These are phyloP conservation scores for Prunus salicina DNA, from an alignment of 306 rosid genomes.

Conservation along the genomic window DNA sequence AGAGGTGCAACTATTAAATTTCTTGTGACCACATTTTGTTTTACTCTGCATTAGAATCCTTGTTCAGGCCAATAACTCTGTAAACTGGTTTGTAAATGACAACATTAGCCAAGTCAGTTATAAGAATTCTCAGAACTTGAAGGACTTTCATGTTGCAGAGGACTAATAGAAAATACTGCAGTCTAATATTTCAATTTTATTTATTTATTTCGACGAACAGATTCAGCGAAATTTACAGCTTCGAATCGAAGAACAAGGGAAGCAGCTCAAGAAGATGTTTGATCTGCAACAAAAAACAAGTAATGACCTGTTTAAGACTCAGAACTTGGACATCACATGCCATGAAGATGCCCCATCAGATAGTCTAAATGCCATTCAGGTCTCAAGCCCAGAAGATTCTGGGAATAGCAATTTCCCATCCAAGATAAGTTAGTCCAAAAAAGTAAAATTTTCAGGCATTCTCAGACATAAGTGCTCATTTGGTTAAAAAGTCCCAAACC, in stretches of 20 bases:
- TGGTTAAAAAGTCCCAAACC: neutral
- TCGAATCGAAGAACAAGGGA: slow-evolving; percentile 50
- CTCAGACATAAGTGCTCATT: neutral
- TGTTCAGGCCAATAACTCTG: too few species aligned
- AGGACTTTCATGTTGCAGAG: neutral
- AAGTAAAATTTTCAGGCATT: neutral
- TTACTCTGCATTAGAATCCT: too few species aligned
- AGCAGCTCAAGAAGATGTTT: slow-evolving; percentile 43
- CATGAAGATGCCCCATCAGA: slow-evolving; percentile 15
- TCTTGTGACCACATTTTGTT: neutral
- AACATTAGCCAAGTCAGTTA: too few species aligned
- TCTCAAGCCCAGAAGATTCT: slow-evolving; percentile 17
- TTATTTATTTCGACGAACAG: slow-evolving; percentile 3
- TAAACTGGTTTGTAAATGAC: too few species aligned
- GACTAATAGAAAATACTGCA: neutral
- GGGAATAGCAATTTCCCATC: slow-evolving; percentile 25
- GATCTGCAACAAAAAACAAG: slow-evolving; percentile 34
- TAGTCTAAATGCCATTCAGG: slow-evolving; percentile 5
- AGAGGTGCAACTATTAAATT: slow-evolving; percentile 46
- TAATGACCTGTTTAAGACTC: slow-evolving; percentile 16
- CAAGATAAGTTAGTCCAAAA: slow-evolving; percentile 29
- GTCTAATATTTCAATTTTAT: neutral
- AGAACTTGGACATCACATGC: slow-evolving; percentile 12
- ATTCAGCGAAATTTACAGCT: slow-evolving; percentile 40
- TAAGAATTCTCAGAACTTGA: too few species aligned